Percentiles rank a stretch among this genome's conserved stretches.
phyloP scores from a whole-genome alignment of 169 alveolate genomes.

The Eimeria maxima region DNA sequence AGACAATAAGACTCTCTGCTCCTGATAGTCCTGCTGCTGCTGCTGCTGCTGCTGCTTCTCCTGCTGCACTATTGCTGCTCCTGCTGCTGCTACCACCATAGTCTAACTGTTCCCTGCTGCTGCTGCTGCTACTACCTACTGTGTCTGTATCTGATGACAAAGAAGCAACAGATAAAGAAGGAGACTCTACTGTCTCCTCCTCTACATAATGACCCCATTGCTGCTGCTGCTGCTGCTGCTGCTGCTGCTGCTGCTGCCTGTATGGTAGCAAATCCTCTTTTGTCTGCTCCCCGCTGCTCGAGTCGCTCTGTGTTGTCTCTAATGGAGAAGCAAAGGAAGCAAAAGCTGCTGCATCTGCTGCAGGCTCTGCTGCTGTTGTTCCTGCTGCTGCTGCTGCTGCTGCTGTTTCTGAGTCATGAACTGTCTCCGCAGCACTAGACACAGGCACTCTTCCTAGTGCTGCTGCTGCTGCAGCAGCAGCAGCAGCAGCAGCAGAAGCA shows the following conservation, averaged over 20 bases:
- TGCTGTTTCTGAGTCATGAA: background rate
- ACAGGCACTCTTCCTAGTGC: background rate
- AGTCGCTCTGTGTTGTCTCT: background rate
- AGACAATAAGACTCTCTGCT: conserved; percentile 72
- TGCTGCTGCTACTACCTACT: conserved; percentile 43
- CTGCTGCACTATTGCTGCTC: background rate
- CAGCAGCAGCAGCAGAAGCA: too few relatives aligned
- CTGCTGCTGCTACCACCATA: conserved; percentile 60
- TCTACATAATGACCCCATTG: background rate
- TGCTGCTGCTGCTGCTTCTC: conserved; percentile 18
- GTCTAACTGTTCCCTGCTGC: conserved; percentile 8
- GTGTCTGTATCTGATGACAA: conserved; percentile 20
- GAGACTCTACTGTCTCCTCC: background rate
- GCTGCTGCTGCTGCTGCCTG: conserved; percentile 43
- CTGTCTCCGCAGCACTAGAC: conserved; percentile 32
- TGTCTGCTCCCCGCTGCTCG: background rate
- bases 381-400: conserved; percentile 49
- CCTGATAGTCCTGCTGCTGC: background rate
- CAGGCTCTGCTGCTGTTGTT: conserved; percentile 2
- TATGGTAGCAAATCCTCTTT: background rate
- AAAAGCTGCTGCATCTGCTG: background rate
- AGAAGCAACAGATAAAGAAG: conserved; percentile 39
- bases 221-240: conserved; percentile 38
- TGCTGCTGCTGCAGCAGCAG: conserved; percentile 28
- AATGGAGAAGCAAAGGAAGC: background rate